Evolutionary conservation across 2,329 filamentous ascomycete species (phyloP), one percentile per base, ranked within the genome.

Genomic region (Nemania serpens): DNA sequence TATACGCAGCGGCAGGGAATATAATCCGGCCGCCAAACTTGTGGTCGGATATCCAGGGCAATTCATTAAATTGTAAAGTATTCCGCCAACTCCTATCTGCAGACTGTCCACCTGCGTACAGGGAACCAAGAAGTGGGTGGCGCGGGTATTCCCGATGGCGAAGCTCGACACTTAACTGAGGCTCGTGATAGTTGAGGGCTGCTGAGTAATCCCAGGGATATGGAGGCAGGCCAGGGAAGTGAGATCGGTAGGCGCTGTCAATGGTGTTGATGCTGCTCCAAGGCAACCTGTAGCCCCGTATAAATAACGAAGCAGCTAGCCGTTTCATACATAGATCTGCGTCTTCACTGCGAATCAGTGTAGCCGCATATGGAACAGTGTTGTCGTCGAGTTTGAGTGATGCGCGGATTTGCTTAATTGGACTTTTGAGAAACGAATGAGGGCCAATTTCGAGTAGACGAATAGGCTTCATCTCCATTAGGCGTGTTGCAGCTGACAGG

Each of bases 341-440:
- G 15, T 52, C 22, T 6, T 43, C 13, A 20, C n/a, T 15, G 7
- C 49, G 13, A 15, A 52, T 52, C 2, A 52, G 37, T 9, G 37
- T 42, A 13, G 49, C 11, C 5, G 34, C n/a, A 11, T 43, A 52
- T 10, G 37, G n/a, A 34, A 52, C 18, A 12, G 43, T 36, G 5
- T n/a, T 47, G 43, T 42, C 39, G 39, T 42, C n/a, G 39, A 42
- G 10, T 13, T 17, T 42, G 10, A 13, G 10, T 11, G 39, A 12
- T 29, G 41, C 17, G 9, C 22, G 4, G 39, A 41, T 43, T 15
- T 74, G 65, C 6, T 66, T 69, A 10, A 74, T 61, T 0, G 76
- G 75, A 0, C 70, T 73, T 3, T 63, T 62, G 0, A 78, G 67
- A 0, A 74, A 70, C 7, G 72, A 68, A 55, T 78, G 76, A 2